These are phyloP conservation scores for Cladophialophora immunda DNA, from an alignment of 2,329 filamentous ascomycete species.

Conservation along the genomic window DNA sequence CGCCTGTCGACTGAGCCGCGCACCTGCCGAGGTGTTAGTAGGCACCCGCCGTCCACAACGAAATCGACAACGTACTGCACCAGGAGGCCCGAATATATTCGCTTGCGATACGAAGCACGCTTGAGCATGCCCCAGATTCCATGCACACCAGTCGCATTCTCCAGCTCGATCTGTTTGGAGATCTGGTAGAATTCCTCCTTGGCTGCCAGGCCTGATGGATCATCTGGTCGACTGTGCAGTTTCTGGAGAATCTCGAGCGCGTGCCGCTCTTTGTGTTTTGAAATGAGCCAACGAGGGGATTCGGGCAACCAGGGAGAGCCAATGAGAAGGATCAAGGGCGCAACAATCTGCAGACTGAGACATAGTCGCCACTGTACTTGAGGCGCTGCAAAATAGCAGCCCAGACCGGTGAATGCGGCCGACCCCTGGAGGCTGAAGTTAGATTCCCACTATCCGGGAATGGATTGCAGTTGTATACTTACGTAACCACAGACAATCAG, in stretches of 20 bases:
- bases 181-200: conserved; percentile 55
- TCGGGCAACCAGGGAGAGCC: conserved; percentile 49
- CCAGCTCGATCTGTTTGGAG: conserved; percentile 53
- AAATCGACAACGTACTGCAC: conserved; percentile 41
- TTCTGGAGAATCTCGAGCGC: conserved; percentile 50
- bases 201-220: conserved; percentile 49
- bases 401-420: conserved; percentile 25
- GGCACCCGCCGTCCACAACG: conserved; percentile 47
- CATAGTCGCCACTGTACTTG: conserved; percentile 28
- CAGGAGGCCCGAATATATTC: conserved; percentile 35
- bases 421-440: conserved; percentile 11
- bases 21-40: conserved; percentile 47
- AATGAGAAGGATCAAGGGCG: conserved; percentile 51
- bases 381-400: conserved; percentile 24
- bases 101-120: conserved; percentile 50
- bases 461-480: conserved; percentile 13
- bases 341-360: conserved; percentile 49
- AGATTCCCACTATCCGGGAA: background rate
- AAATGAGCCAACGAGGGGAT: conserved; percentile 55
- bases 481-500: conserved; percentile 27
- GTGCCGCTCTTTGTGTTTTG: conserved; percentile 51
- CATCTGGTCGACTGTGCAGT: conserved; percentile 53
- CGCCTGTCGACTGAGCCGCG: conserved; percentile 40
- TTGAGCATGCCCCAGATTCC: conserved; percentile 53
- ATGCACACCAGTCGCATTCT: conserved; percentile 43